Conservation (phyloP, 179 eudicot genomes). For the Spergularia azorica region DNA sequence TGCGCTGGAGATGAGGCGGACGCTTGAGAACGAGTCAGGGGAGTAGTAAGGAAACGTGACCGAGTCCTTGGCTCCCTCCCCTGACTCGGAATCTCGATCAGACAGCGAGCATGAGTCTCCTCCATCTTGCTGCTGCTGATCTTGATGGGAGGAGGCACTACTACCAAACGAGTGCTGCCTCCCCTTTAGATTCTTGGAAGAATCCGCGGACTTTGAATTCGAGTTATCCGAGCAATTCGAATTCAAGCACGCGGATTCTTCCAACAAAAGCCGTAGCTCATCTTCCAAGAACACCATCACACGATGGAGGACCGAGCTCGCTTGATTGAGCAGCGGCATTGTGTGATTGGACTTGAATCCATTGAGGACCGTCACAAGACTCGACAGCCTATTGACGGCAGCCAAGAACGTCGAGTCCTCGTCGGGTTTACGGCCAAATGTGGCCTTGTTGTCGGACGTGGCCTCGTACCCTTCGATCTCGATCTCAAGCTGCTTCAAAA, state of each 20-base stretch:
- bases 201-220: constrained; percentile 10
- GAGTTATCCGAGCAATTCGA: constrained; percentile 14
- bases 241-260: constrained; percentile 31
- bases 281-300: constrained; percentile 74
- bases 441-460: constrained; percentile 24
- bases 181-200: constrained; percentile 23
- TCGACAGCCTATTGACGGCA: constrained; percentile 38
- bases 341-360: constrained; percentile 32
- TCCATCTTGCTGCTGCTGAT: not conserved
- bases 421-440: constrained; percentile 27
- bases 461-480: constrained; percentile 51
- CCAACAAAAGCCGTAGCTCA: constrained; percentile 62
- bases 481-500: constrained; percentile 49
- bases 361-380: constrained; percentile 30
- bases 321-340: constrained; percentile 45
- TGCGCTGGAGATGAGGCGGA: constrained; percentile 40
- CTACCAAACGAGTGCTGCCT: constrained; percentile 18
- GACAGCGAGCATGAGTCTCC: constrained; percentile 21
- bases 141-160: constrained; percentile 12
- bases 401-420: constrained; percentile 38
- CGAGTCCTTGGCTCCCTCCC: not conserved
- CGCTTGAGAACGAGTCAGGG: constrained; percentile 34
- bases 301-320: constrained; percentile 54
- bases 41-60: constrained; percentile 49
- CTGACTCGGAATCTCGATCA: constrained; percentile 18